These are phyloP conservation scores for Perkinsus chesapeaki DNA, from an alignment of 169 alveolate species.

Conservation along the genomic window DNA sequence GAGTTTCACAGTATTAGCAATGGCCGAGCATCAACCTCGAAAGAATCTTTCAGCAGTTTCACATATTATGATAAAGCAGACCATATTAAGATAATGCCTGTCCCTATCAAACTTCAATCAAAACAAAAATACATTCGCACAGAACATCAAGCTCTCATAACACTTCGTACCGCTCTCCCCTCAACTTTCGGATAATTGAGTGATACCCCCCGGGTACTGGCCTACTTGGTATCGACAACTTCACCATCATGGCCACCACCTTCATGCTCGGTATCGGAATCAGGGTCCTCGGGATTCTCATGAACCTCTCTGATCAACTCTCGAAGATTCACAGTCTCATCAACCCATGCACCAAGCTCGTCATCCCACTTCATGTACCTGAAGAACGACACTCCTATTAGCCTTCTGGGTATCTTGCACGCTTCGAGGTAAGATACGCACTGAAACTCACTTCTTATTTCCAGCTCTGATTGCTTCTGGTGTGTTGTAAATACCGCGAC, in stretches of 20 bases:
- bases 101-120: not conserved
- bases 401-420: conserved; percentile 26
- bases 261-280: not conserved
- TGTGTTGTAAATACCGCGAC: conserved; percentile 38
- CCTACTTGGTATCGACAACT: not conserved
- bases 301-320: conserved; percentile 16
- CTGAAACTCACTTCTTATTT: conserved; percentile 15
- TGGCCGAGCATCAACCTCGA: too few relatives aligned
- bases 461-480: conserved; percentile 40
- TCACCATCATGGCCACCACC: not conserved
- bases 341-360: conserved; percentile 30
- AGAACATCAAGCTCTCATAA: too few relatives aligned
- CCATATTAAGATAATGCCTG: too few relatives aligned
- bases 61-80: too few relatives aligned
- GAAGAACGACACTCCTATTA: not conserved
- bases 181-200: too few relatives aligned
- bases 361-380: conserved; percentile 32
- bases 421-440: not conserved
- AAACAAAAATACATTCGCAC: not conserved
- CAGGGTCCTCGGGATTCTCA: conserved; percentile 15
- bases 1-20: too few relatives aligned
- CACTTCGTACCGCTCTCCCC: too few relatives aligned
- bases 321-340: conserved; percentile 22
- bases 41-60: too few relatives aligned
- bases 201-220: too few relatives aligned